Evolutionary conservation across 495 filamentous ascomycete species (phyloP), one percentile per base, ranked within the genome.

Genomic region (Hyaloscypha hepaticicola): DNA sequence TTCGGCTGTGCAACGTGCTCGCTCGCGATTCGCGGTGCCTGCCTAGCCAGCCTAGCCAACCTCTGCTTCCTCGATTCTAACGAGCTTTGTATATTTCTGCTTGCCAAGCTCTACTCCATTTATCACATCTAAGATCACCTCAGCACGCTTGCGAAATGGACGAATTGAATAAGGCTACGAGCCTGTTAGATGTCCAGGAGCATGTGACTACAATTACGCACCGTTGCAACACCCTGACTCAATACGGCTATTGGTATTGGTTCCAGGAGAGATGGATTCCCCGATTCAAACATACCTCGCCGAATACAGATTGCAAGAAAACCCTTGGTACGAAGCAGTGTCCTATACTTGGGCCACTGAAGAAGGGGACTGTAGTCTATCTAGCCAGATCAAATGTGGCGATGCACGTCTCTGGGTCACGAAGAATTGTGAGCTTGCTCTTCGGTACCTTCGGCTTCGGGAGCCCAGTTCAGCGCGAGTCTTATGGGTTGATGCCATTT

Each of bases 401-500:
- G 45, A 24, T 1, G 7, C 45, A 24, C 22, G 26, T 12, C 5
- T 53, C 26, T 25, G 22, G 26, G 16, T 53, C 3, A 53, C 50
- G 6, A 38, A 31, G 12, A 53, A 53, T 24, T 53, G 50, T 16
- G 50, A 53, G 25, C 22, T 28, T 53, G 57, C 57, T 1, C 34
- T 60, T 24, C 34, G 57, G 14, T 19, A 26, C 9, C 22, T 60
- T 28, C 57, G 57, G 7, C 22, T 60, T 28, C 57, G 57, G 7
- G n/a, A 60, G 26, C 19, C 6, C 0, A 31, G 14, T 28, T 29
- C 21, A 19, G 34, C 5, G 11, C 52, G 22, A 14, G 24, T 25
- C 0, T 59, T 74, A 3, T 76, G 74, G 72, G 66, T 72, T n/a
- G 73, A 76, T 61, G 71, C 70, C 0, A 60, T 76, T 25, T 76